These are phyloP conservation scores for Knoxdaviesia proteae DNA, from an alignment of 2,329 filamentous ascomycete species.

Conservation along the genomic window DNA sequence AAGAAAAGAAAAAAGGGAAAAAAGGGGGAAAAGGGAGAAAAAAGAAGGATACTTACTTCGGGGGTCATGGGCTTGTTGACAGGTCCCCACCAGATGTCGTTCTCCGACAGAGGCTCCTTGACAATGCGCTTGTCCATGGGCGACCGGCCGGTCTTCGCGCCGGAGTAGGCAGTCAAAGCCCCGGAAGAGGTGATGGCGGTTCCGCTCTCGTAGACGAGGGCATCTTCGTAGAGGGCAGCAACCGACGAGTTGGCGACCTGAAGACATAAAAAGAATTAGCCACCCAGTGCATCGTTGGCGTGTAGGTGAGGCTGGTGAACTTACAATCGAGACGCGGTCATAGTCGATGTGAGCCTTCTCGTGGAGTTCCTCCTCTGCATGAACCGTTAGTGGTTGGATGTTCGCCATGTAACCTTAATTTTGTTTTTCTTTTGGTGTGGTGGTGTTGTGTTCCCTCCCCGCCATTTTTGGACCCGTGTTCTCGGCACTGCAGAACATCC, in stretches of 20 bases:
- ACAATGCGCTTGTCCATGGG: conserved; percentile 96
- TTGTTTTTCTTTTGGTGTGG: neutral
- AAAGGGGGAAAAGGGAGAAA: too few relatives aligned
- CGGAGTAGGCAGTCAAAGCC: conserved; percentile 91
- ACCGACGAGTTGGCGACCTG: conserved; percentile 82
- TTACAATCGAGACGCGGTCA: conserved; percentile 89
- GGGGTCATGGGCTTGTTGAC: conserved; percentile 98
- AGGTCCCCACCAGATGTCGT: conserved; percentile 95
- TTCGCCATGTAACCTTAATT: conserved; percentile 4
- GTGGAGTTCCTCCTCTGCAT: conserved; percentile 71
- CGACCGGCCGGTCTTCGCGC: conserved; percentile 92
- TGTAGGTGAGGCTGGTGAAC: conserved; percentile 12
- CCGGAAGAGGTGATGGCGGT: conserved; percentile 93
- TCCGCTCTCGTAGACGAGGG: conserved; percentile 82
- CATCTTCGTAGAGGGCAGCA: conserved; percentile 94
- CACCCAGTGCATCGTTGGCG: too few relatives aligned
- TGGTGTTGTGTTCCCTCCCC: too few relatives aligned
- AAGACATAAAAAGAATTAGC: neutral
- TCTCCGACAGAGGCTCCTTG: conserved; percentile 70
- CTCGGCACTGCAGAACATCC: too few relatives aligned
- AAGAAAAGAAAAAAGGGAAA: too few relatives aligned
- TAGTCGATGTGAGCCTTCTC: conserved; percentile 98
- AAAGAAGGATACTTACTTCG: conserved; percentile 43
- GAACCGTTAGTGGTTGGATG: conserved; percentile 4
- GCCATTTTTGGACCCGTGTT: too few relatives aligned